These are phyloP conservation scores for Fraxinus sp. DNA, from an alignment of 305 asterid species.

Conservation along the genomic window DNA sequence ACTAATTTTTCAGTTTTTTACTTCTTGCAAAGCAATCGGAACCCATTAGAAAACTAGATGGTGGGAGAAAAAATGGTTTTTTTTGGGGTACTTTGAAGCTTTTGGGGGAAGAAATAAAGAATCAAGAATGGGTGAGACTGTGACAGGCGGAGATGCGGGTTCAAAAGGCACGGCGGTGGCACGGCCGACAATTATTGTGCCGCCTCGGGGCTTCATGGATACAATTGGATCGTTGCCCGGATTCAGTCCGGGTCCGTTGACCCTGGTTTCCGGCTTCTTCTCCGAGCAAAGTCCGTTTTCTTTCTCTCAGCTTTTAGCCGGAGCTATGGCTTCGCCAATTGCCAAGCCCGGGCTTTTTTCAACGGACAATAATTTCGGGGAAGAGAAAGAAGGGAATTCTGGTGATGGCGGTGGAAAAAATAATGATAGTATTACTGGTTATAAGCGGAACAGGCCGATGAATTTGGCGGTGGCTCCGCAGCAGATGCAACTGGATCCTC, in stretches of 20 bases:
- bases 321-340: slow-evolving; percentile 84
- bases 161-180: slow-evolving; percentile 25
- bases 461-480: slow-evolving; percentile 65
- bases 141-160: slow-evolving; percentile 33
- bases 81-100: not conserved
- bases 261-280: slow-evolving; percentile 64
- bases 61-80: not conserved
- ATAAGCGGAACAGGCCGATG: slow-evolving; percentile 68
- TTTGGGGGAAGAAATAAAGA: not conserved
- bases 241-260: slow-evolving; percentile 88
- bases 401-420: slow-evolving; percentile 27
- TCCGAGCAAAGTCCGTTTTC: slow-evolving; percentile 61
- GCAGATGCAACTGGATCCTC: slow-evolving; percentile 31
- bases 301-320: slow-evolving; percentile 81
- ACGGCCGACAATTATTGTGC: slow-evolving; percentile 61
- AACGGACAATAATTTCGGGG: slow-evolving; percentile 10
- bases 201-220: slow-evolving; percentile 75
- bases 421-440: slow-evolving; percentile 39
- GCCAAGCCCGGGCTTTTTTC: slow-evolving; percentile 28
- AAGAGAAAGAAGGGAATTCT: slow-evolving; percentile 4
- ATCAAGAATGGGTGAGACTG: slow-evolving; percentile 49
- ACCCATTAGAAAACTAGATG: not conserved
- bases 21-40: not conserved
- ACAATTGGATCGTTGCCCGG: slow-evolving; percentile 56
- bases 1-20: not conserved